Percentiles rank a stretch among this genome's conserved stretches.
Conservation (phyloP, 1,139 yeast genomes). For the Pichia sp. region DNA sequence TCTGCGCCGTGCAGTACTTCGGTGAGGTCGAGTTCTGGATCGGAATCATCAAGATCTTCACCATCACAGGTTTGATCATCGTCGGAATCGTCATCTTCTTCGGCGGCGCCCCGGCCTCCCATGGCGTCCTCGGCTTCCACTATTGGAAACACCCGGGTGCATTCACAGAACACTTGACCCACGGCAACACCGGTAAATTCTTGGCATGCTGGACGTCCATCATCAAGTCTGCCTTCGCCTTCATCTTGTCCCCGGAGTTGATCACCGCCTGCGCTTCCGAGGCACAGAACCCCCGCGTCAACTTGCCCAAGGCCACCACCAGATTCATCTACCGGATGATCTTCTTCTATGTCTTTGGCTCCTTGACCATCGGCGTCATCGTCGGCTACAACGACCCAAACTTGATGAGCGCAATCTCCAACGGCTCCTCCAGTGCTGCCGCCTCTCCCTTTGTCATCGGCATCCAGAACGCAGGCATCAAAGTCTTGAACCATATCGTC, state of each 20-base stretch:
- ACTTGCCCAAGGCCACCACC: conserved; percentile 43
- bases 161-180: conserved; percentile 37
- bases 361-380: conserved; percentile 41
- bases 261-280: conserved; percentile 42
- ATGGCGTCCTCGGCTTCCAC: conserved; percentile 36
- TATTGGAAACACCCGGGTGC: conserved; percentile 38
- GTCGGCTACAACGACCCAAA: conserved; percentile 20
- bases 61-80: conserved; percentile 35
- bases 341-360: conserved; percentile 45
- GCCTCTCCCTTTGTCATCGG: conserved; percentile 51
- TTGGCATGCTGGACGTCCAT: conserved; percentile 67
- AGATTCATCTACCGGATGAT: conserved; percentile 46
- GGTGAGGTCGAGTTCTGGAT: conserved; percentile 54
- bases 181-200: conserved; percentile 62
- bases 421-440: conserved; percentile 33
- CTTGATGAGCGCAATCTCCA: conserved; percentile 17
- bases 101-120: conserved; percentile 40
- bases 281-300: conserved; percentile 42
- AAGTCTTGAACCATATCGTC: conserved; percentile 36
- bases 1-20: conserved; percentile 42
- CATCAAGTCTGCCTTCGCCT: conserved; percentile 73
- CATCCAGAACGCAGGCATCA: conserved; percentile 37
- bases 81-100: conserved; percentile 36
- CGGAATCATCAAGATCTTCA: conserved; percentile 40
- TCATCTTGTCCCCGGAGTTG: conserved; percentile 38